These are phyloP conservation scores for Cladosporium halotolerans DNA, from an alignment of 2,329 filamentous ascomycete genomes.

Conservation along the genomic window DNA sequence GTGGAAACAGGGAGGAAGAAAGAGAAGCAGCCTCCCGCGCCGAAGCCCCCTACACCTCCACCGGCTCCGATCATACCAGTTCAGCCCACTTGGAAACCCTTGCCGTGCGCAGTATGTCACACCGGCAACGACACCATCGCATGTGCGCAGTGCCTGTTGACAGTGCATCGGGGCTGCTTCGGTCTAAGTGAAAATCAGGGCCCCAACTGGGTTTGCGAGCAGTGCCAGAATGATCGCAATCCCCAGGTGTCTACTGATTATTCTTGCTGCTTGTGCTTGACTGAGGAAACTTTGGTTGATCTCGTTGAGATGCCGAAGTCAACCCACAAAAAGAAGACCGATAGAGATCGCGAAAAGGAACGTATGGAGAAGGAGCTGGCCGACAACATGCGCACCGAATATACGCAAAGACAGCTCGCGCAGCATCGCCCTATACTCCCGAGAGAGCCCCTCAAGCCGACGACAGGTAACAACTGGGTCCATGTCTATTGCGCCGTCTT, in stretches of 20 bases:
- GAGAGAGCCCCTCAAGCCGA: slow-evolving; percentile 86
- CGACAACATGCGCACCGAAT: slow-evolving; percentile 70
- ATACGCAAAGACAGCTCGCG: slow-evolving; percentile 75
- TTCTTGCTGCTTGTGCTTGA: slow-evolving; percentile 85
- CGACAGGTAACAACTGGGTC: slow-evolving; percentile 96
- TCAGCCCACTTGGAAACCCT: slow-evolving; percentile 66
- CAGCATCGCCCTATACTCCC: slow-evolving; percentile 76
- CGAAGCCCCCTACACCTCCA: slow-evolving; percentile 50
- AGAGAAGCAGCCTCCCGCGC: slow-evolving; percentile 35
- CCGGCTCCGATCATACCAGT: slow-evolving; percentile 64
- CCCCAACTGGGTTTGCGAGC: slow-evolving; percentile 77
- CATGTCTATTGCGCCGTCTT: slow-evolving; percentile 90
- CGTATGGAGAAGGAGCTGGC: slow-evolving; percentile 78
- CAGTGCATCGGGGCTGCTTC: slow-evolving; percentile 88
- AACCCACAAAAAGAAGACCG: slow-evolving; percentile 80
- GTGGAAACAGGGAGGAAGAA: slow-evolving; percentile 56
- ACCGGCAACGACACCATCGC: slow-evolving; percentile 66
- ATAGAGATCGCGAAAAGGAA: slow-evolving; percentile 86
- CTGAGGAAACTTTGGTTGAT: slow-evolving; percentile 74
- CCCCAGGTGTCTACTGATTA: slow-evolving; percentile 91
- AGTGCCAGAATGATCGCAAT: slow-evolving; percentile 89
- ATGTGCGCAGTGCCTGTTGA: slow-evolving; percentile 82
- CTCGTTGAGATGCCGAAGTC: slow-evolving; percentile 76
- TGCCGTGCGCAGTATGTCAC: slow-evolving; percentile 82
- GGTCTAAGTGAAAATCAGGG: slow-evolving; percentile 64